phyloP scores from a whole-genome alignment of 2,329 filamentous ascomycete genomes.

The Stagonosporopsis vannaccii region DNA sequence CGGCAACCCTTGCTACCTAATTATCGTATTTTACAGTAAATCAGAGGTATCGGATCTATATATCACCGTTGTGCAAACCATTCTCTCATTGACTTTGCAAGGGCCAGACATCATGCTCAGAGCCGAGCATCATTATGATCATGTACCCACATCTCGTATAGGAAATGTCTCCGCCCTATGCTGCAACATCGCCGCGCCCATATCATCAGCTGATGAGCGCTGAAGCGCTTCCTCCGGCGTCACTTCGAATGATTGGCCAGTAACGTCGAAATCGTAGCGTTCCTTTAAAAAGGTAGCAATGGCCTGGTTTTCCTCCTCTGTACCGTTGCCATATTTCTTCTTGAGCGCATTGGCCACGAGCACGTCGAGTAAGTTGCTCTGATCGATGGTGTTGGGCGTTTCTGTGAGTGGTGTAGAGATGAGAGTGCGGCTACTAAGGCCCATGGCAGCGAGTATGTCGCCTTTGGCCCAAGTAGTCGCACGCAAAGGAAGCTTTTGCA shows the following conservation, averaged over 20 bases:
- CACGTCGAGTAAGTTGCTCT: conserved; percentile 24
- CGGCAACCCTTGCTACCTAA: neutral
- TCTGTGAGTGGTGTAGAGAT: conserved; percentile 11
- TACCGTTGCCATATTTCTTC: conserved; percentile 25
- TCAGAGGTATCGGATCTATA: neutral
- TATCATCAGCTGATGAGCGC: conserved; percentile 23
- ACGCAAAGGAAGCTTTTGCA: conserved; percentile 25
- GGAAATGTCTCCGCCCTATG: neutral
- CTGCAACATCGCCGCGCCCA: neutral
- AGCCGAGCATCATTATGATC: neutral
- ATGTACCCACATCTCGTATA: neutral
- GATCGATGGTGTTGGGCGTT: conserved; percentile 11
- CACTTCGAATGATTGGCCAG: neutral
- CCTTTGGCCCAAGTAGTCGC: conserved; percentile 28
- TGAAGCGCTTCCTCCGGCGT: conserved; percentile 1
- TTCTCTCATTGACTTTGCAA: neutral
- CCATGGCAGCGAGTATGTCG: conserved; percentile 37
- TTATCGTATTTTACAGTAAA: neutral
- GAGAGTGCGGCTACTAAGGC: conserved; percentile 21
- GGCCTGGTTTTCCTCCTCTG: conserved; percentile 27
- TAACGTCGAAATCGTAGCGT: conserved; percentile 26
- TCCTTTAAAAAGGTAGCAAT: conserved; percentile 30
- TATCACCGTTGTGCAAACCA: too few relatives aligned
- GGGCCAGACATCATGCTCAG: too few relatives aligned
- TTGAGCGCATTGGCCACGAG: conserved; percentile 34